Evolutionary conservation across 208 protist species (phyloP), one percentile per base, ranked within the genome.

Genomic region (Jaenimonas drosophilae): DNA sequence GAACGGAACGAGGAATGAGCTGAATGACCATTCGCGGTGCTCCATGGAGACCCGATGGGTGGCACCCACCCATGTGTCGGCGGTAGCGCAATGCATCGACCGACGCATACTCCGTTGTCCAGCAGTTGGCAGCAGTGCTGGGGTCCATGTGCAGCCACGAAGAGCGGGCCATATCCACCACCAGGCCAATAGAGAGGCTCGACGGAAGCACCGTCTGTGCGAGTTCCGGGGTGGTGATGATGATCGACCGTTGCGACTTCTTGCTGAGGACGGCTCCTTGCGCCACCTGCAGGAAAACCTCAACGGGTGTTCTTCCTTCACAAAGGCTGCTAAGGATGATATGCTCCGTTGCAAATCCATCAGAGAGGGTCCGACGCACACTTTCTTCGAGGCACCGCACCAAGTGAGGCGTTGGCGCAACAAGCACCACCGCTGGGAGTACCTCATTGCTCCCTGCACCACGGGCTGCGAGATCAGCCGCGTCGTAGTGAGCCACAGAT

Each of bases 111-210:
- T 70, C 66, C 0, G 70, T 80, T n/a, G 41, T 29, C 44, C 45
- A 64, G 1, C 43, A 45, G 47, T 94, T 73, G 12, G 61, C 42
- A 51, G 70, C 56, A 7, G 54, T 61, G 4, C 33, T 39, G 3
- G 54, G 31, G 52, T 90, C 78, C 32, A 79, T 74, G 0, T 45
- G 43, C 1, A 48, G 57, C 46, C 72, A 70, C 23, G 60, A 66
- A 23, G 55, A 65, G 16, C 78, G 64, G 9, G 85, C 85, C 41
- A 79, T 87, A 61, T 94, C 85, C 11, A 94, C 57, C 4, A 90
- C 64, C 1, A 94, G 58, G 2, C 85, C 78, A 6, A 94, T 50
- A 16, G 66, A 47, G 12, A 88, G 6, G 4, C 44, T 58, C 11
- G 64, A 60, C 1, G 85, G 85, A 46, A 94, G 50, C 39, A 64